Base-by-base conservation (phyloP, 768 basidiomycete species). In the Cantharellus cinnabarinus region DNA sequence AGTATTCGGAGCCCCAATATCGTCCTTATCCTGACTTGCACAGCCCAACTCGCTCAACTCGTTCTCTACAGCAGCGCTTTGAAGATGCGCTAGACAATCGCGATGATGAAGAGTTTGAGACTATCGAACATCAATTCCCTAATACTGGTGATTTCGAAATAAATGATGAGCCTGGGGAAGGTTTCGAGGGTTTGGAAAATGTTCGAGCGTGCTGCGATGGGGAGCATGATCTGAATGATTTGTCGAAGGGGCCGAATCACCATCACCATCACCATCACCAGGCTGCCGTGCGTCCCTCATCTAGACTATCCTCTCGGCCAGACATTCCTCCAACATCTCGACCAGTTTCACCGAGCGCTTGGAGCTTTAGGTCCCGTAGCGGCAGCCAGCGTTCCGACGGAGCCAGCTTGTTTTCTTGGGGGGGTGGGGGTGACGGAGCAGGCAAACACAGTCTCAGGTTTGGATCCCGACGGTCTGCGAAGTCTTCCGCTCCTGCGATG, bases 101-200 rank as follows among this genome's bases (percentile, higher is more conserved):
- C 57, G 65, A 67, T 15, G 61, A 58, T 14, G 62, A 62, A 20
- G 68, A 69, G 52, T 67, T 69, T 66, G 68, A 69, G 77, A 81
- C 7, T 77, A 79, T 0, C 10, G 62, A 62, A 3, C 54, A 50
- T 37, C 41, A 61, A 10, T 48, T 48, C 10, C 52, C 52, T 38
- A 37, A 37, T 2, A 86, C 82, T 29, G 72, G 85, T 1, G 85
- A 87, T 65, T 87, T 93, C 66, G 88, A 93, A 71, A 72, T 90
- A 40, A 82, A 91, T 64, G 85, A 79, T 20, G 83, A 81, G 20
- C 74, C 75, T 29, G 29, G 44, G 10, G 10, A 68, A 77, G 62
- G 83, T 3, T 98, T 79, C 67, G 93, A 97, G 66, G 91, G 90
- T 0, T 69, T 98, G 58, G 93, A 97, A 72, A 97, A 98, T 65